phyloP scores from a whole-genome alignment of 2,329 filamentous ascomycete genomes.

The Stagonosporopsis cucurbitacearum region DNA sequence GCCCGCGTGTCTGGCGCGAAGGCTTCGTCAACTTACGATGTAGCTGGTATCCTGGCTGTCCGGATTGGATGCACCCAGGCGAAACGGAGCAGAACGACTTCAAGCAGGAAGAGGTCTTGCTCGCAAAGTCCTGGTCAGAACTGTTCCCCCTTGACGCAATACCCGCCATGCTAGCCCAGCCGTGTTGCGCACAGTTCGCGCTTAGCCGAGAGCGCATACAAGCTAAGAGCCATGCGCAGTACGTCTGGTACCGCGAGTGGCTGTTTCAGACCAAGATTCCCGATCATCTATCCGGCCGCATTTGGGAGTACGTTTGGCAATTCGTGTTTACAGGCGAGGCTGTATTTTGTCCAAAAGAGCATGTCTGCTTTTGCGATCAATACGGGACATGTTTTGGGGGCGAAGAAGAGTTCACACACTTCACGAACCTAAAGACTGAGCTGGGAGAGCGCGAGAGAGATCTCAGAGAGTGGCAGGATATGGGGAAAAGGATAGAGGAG shows the following conservation, averaged over 20 bases:
- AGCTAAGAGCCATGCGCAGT: slow-evolving; percentile 60
- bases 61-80: slow-evolving; percentile 60
- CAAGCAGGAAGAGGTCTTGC: slow-evolving; percentile 54
- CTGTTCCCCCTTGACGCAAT: slow-evolving; percentile 57
- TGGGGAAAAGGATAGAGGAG: slow-evolving; percentile 47
- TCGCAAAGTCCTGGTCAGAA: slow-evolving; percentile 56
- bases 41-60: slow-evolving; percentile 62
- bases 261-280: slow-evolving; percentile 62
- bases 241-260: slow-evolving; percentile 66
- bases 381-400: slow-evolving; percentile 67
- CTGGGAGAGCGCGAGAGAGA: slow-evolving; percentile 52
- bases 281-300: slow-evolving; percentile 63
- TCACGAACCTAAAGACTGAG: slow-evolving; percentile 54
- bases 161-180: slow-evolving; percentile 61
- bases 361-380: slow-evolving; percentile 68
- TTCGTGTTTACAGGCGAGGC: slow-evolving; percentile 63
- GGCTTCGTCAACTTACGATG: slow-evolving; percentile 65
- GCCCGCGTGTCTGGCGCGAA: slow-evolving; percentile 54
- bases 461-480: slow-evolving; percentile 52
- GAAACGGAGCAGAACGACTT: slow-evolving; percentile 44
- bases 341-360: slow-evolving; percentile 59
- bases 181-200: slow-evolving; percentile 71
- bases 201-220: slow-evolving; percentile 64
- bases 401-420: slow-evolving; percentile 57
- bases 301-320: slow-evolving; percentile 71